Percentiles rank a stretch among this genome's conserved stretches.
These are phyloP conservation scores for Austroboletus rostrupii DNA, from an alignment of 1,284 basidiomycete species.

Conservation along the genomic window DNA sequence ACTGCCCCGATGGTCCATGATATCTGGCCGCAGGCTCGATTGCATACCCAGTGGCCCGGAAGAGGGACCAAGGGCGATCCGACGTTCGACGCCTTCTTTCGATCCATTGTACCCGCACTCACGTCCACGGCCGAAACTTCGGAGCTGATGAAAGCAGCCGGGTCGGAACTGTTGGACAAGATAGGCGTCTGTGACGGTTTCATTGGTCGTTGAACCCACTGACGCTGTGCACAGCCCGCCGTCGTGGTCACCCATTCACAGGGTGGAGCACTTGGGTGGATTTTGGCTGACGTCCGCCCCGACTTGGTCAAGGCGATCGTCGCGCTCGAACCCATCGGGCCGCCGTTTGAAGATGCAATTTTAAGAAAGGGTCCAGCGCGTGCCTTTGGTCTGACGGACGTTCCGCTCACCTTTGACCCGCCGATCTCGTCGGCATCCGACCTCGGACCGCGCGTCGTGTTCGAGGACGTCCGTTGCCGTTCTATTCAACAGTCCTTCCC, in stretches of 20 bases:
- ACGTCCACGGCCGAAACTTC: conserved; percentile 24
- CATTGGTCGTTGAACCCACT: neutral
- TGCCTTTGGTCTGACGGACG: conserved; percentile 41
- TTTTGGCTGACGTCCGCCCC: conserved; percentile 44
- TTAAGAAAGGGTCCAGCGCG: conserved; percentile 38
- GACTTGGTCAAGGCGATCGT: conserved; percentile 41
- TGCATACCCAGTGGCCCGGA: conserved; percentile 52
- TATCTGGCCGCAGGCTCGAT: conserved; percentile 43
- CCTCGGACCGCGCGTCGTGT: conserved; percentile 23
- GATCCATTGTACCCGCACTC: conserved; percentile 31
- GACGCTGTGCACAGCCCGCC: conserved; percentile 32
- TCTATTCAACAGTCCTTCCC: conserved; percentile 43
- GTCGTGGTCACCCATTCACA: conserved; percentile 48
- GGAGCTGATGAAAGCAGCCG: conserved; percentile 27
- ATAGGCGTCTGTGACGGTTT: conserved; percentile 25
- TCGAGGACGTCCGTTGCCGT: conserved; percentile 32
- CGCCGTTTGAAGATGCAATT: conserved; percentile 44
- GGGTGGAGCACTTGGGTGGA: conserved; percentile 45
- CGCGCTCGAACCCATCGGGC: conserved; percentile 45
- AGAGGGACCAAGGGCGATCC: conserved; percentile 43
- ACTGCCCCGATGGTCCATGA: conserved; percentile 39
- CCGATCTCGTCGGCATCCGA: conserved; percentile 36
- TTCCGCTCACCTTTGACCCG: conserved; percentile 41
- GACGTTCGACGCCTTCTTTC: conserved; percentile 43
- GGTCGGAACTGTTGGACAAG: conserved; percentile 27